Conservation (phyloP, 352 stramenopile genomes). For the Phytophthora melonis region DNA sequence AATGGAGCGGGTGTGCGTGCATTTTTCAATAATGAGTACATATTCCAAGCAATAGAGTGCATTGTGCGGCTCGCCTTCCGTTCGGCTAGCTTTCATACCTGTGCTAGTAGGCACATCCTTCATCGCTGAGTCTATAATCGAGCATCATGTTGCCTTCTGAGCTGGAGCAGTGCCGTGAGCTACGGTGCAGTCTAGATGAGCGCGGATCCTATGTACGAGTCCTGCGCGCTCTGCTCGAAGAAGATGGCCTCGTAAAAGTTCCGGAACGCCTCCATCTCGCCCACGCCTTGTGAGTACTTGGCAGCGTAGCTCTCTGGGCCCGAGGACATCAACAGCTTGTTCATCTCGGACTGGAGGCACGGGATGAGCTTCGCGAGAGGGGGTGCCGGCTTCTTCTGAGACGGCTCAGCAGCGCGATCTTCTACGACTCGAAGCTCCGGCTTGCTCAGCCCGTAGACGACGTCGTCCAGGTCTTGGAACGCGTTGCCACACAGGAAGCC, state of each 20-base stretch:
- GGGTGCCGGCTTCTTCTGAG: constrained; percentile 56
- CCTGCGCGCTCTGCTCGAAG: constrained; percentile 65
- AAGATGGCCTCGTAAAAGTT: constrained; percentile 89
- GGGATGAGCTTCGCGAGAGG: constrained; percentile 85
- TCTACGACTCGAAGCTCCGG: constrained; percentile 36
- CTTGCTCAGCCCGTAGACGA: constrained; percentile 64
- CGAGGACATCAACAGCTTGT: constrained; percentile 67
- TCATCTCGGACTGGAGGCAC: constrained; percentile 74
- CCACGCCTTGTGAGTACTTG: constrained; percentile 84
- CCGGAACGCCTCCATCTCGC: constrained; percentile 84
- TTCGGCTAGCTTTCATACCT: constrained; percentile 8
- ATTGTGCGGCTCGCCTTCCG: constrained; percentile 17
- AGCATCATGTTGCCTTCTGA: neutral
- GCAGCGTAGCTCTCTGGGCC: constrained; percentile 64
- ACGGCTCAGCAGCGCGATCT: constrained; percentile 15
- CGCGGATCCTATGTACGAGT: constrained; percentile 41
- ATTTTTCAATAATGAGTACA: constrained; percentile 18
- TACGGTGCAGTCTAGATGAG: constrained; percentile 44
- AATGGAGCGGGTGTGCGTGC: constrained; percentile 22
- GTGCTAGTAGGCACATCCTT: neutral
- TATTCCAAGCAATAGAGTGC: constrained; percentile 31
- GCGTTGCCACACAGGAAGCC: constrained; percentile 81
- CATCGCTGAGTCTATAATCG: neutral
- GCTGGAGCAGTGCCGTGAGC: neutral
- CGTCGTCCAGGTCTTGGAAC: constrained; percentile 83